Percentiles rank a stretch among this genome's conserved stretches.
These are phyloP conservation scores for Neurospora sp. DNA, from an alignment of 2,329 filamentous ascomycete species.

Conservation along the genomic window DNA sequence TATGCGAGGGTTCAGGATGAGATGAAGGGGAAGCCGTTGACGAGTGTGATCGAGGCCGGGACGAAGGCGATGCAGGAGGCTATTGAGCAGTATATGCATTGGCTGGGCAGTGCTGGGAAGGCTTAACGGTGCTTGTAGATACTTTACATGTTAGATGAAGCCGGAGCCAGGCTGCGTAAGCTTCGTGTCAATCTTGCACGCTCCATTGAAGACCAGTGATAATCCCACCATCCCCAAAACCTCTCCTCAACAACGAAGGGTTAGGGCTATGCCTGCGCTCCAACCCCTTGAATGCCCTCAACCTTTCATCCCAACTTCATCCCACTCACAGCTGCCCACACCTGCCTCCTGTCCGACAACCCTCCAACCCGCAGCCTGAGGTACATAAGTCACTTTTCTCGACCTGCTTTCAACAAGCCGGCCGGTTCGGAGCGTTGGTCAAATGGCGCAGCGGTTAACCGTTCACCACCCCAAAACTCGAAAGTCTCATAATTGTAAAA, in stretches of 20 bases:
- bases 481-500: background rate
- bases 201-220: background rate
- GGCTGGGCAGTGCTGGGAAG: constrained; percentile 36
- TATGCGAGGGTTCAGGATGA: constrained; percentile 33
- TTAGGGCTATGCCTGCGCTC: background rate
- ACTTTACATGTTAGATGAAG: background rate
- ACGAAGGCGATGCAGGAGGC: constrained; percentile 37
- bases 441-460: background rate
- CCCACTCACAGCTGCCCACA: background rate
- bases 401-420: background rate
- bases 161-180: background rate
- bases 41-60: constrained; percentile 36
- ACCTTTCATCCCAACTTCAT: background rate
- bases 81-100: constrained; percentile 36
- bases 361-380: background rate
- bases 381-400: background rate
- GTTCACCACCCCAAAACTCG: background rate
- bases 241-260: background rate
- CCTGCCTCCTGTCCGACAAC: background rate
- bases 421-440: background rate
- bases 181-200: background rate
- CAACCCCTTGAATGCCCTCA: background rate
- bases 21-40: constrained; percentile 36
- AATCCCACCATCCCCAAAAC: background rate
- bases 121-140: constrained; percentile 17